These are phyloP conservation scores for Stephania yunnanensis DNA, from an alignment of 164 flowering plant genomes.

Conservation along the genomic window DNA sequence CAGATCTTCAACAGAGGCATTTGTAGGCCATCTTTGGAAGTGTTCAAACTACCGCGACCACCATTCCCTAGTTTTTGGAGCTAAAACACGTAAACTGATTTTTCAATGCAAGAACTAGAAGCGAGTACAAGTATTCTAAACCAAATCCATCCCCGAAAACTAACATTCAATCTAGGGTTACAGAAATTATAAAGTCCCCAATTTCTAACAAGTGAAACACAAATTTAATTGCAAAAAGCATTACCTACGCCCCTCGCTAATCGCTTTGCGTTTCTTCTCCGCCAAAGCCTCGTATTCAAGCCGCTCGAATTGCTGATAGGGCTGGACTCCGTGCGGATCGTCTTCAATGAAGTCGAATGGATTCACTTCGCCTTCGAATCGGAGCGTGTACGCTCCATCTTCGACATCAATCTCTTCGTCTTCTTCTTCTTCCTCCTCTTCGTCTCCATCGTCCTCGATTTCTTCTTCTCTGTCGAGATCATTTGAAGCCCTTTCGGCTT, in stretches of 20 bases:
- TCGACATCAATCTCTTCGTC: slow-evolving; percentile 34
- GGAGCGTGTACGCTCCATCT: slow-evolving; percentile 30
- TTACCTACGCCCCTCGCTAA: slow-evolving; percentile 18
- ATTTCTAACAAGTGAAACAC: not conserved
- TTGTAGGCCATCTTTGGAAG: no score
- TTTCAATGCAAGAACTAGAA: not conserved
- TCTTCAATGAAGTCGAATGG: slow-evolving; percentile 48
- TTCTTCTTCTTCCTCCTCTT: slow-evolving; percentile 27
- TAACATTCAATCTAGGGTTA: not conserved
- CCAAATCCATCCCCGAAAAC: not conserved
- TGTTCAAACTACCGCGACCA: no score
- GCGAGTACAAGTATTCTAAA: no score
- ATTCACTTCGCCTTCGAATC: slow-evolving; percentile 44
- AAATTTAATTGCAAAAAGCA: not conserved
- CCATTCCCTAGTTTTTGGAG: no score
- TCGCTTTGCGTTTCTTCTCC: slow-evolving; percentile 52
- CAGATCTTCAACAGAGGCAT: no score
- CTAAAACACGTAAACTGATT: not conserved
- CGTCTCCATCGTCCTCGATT: slow-evolving; percentile 21
- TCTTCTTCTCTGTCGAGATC: no score
- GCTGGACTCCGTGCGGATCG: slow-evolving; percentile 34
- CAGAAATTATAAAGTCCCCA: not conserved
- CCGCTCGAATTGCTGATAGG: slow-evolving; percentile 51
- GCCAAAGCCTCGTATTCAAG: slow-evolving; percentile 63
- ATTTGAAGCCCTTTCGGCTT: no score